Evolutionary conservation across 208 protist genomes (phyloP).

Genomic region (Wallacemonas collosoma): DNA sequence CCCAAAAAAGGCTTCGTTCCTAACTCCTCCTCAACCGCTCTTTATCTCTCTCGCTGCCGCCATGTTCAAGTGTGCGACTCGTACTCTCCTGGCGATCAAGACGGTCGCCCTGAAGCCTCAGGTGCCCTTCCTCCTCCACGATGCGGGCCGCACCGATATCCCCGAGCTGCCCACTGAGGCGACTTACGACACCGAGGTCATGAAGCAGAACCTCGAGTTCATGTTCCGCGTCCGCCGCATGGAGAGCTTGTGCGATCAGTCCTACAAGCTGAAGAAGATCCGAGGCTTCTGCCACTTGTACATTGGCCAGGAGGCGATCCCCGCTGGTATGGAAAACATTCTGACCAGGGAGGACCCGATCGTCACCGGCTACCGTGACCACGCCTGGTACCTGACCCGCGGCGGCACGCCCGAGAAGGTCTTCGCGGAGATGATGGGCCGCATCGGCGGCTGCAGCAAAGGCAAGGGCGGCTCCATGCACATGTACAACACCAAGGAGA

Average conservation of each 20-base stretch:
- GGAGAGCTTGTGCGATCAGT: conserved; percentile 93
- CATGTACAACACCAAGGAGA: conserved; percentile 93
- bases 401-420: conserved; percentile 89
- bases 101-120: conserved; percentile 73
- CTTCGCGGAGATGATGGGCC: conserved; percentile 94
- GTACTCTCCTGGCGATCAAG: conserved; percentile 67
- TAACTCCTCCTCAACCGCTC: background rate
- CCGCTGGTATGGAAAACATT: conserved; percentile 93
- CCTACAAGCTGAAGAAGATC: conserved; percentile 97
- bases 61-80: conserved; percentile 72
- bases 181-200: conserved; percentile 74
- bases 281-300: conserved; percentile 99
- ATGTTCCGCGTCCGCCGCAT: conserved; percentile 95
- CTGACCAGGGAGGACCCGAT: conserved; percentile 91
- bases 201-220: conserved; percentile 77
- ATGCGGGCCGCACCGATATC: conserved; percentile 63
- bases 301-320: conserved; percentile 97
- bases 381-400: conserved; percentile 92
- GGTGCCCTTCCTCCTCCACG: conserved; percentile 76
- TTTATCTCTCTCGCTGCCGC: conserved; percentile 1
- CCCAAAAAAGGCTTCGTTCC: background rate
- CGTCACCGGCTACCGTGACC: conserved; percentile 97
- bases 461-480: conserved; percentile 99
- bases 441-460: conserved; percentile 85
- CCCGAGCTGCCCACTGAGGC: conserved; percentile 69